Base-by-base conservation (phyloP, 345 rosid species). In the Eucalyptus melliodora region DNA sequence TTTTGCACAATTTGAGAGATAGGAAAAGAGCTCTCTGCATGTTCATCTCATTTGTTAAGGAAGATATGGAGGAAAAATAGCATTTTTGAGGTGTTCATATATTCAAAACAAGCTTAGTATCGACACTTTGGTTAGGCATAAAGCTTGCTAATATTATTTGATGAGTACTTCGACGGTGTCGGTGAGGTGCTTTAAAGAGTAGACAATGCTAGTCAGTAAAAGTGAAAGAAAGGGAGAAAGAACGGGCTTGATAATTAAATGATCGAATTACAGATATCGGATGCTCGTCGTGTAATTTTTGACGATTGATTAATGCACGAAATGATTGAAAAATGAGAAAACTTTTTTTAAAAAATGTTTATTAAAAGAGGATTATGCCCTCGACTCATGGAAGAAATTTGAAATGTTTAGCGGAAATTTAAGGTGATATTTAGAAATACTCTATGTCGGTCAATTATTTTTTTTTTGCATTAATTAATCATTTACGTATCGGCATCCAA, bases 91-190 rank as follows among this genome's bases (percentile, higher is more conserved):
- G 21, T 72, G 40, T 34, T 72, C 21, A 9, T 69, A 9, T 69
- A 0, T 72, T 72, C 82, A 19, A 69, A 72, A 72, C 23, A 17
- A 37, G 15, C 69, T 27, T 27, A 3, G 2, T 30, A 13, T 27
- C 5, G 6, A 1, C 8, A 0, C 31, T 62, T 13, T 6, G 8
- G 8, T 62, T 13, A 62, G 8, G 16, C 69, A 8, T 53, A 0
- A 30, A 62, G 1, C 69, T 62, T 30, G 8, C 16, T 26, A 53
- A 53, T 27, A 12, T 27, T 62, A 62, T 27, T 12, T 6, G 2
- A 62, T 62, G 34, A 27, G 27, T 30, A 30, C 7, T 62, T 62
- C 16, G 8, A 27, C 4, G 0, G 16, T 6, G 8, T 62, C 8
- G 31, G 13, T 27, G 31, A 27, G 17, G 15, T 30, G 14, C 16